Base-by-base conservation (phyloP, 768 basidiomycete genomes). In the Coprinellus micaceus region DNA sequence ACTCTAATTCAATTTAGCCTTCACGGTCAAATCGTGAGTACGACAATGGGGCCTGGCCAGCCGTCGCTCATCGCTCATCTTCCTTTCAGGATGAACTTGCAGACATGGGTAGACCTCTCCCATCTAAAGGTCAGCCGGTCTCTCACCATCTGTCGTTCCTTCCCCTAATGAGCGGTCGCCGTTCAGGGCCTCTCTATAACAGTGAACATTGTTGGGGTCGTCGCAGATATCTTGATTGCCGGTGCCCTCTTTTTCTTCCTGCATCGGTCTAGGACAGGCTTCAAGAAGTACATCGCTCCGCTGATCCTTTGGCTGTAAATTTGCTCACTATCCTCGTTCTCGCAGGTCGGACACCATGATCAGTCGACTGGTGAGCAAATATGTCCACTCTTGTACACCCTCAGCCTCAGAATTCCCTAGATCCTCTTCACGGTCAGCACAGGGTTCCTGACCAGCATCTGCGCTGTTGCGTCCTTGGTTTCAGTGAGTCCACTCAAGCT, bases 371-470 rank as follows among this genome's bases (percentile, higher is more conserved):
- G 78, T 76, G 52, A 50, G 75, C 39, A 15, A 9, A 9, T 3
- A 50, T 43, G 37, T 6, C 28, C 17, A 10, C 9, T 33, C 5
- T 7, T 25, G 19, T 13, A 13, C 33, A 22, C 39, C 22, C 13
- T n/a, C 25, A 46, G 43, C 54, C 54, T 24, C 12, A 24, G 10
- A 13, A 22, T 41, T 5, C 44, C 4, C 22, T 51, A 81, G 78
- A 83, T 83, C 53, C 29, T 80, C n/a, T 85, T 82, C 64, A 78
- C 76, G 25, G 74, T 84, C 55, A 83, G 82, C 63, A 82, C 78
- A 7, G 79, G 79, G 2, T 63, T 71, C 26, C 57, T 72, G 46
- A 72, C 71, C 19, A 68, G 65, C 41, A 56, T 71, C 55, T 67
- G 64, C 43, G 71, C 71, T 2, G 64, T 71, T 24, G 68, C 66